Evolutionary conservation across 2,329 filamentous ascomycete species (phyloP).

Genomic region (Pseudocercospora pini-densiflorae): DNA sequence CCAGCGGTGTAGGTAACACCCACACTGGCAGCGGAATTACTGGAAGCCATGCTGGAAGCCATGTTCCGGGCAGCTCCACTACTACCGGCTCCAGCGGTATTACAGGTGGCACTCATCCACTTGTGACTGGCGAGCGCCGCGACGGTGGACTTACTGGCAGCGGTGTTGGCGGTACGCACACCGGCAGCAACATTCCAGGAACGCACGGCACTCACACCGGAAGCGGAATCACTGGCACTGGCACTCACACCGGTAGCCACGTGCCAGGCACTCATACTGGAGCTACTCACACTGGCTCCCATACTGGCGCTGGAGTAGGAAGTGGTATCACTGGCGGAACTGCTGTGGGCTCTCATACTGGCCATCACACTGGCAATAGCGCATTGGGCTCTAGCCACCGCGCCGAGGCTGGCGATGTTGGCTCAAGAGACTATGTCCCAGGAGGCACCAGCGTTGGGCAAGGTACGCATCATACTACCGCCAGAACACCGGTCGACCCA

Average conservation of each 20-base stretch:
- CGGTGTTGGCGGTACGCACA: neutral
- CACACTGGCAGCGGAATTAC: neutral
- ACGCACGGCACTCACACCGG: neutral
- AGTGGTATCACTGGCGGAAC: slow-evolving; percentile 18
- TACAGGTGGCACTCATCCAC: slow-evolving; percentile 20
- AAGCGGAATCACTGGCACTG: neutral
- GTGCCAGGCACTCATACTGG: neutral
- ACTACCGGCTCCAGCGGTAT: slow-evolving; percentile 12
- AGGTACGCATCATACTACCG: slow-evolving; percentile 11
- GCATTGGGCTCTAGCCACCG: slow-evolving; percentile 16
- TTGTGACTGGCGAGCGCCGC: slow-evolving; percentile 6
- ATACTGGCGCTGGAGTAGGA: slow-evolving; percentile 8
- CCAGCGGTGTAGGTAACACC: slow-evolving; percentile 5
- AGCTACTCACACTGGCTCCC: slow-evolving; percentile 4
- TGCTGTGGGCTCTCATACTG: slow-evolving; percentile 9
- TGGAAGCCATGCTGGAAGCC: slow-evolving; percentile 1
- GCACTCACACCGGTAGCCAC: slow-evolving; percentile 10
- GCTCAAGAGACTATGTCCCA: slow-evolving; percentile 10
- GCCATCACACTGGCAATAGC: slow-evolving; percentile 10
- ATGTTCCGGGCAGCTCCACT: neutral
- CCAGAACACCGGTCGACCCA: slow-evolving; percentile 24
- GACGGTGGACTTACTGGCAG: neutral
- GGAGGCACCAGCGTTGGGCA: slow-evolving; percentile 6
- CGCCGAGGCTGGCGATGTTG: slow-evolving; percentile 15
- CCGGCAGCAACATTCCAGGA: no score